Percentiles rank a stretch among this genome's conserved stretches.
phyloP scores from a whole-genome alignment of 768 basidiomycete genomes.

The Crassisporium funariophilum region DNA sequence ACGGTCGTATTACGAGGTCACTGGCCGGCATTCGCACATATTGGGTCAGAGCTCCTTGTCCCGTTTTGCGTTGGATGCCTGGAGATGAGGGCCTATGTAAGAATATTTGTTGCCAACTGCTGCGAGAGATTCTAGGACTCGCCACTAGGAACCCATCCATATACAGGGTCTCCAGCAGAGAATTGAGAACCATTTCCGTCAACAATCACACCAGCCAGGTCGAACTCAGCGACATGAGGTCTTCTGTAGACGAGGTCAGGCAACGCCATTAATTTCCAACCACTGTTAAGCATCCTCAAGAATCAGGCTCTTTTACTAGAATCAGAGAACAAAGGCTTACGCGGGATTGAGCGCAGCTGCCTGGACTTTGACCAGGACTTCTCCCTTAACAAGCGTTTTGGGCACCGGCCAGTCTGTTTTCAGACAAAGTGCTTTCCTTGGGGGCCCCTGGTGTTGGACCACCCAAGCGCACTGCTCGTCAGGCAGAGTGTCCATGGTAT shows the following conservation, averaged over 20 bases:
- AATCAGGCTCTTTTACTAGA: too few species aligned
- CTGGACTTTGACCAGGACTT: constrained; percentile 39
- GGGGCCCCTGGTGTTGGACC: constrained; percentile 33
- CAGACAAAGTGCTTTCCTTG: constrained; percentile 33
- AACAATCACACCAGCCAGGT: constrained; percentile 65
- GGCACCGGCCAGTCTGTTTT: constrained; percentile 40
- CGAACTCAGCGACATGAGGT: constrained; percentile 59
- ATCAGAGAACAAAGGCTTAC: constrained; percentile 35
- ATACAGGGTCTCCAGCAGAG: constrained; percentile 53
- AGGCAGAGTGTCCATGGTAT: constrained; percentile 23
- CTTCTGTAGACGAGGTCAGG: constrained; percentile 49
- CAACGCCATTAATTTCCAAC: constrained; percentile 56
- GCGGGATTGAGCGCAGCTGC: constrained; percentile 68
- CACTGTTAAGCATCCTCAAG: too few species aligned
- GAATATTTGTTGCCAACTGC: neutral
- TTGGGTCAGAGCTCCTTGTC: constrained; percentile 59
- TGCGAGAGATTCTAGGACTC: neutral
- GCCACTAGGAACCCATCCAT: neutral
- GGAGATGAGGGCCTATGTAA: neutral
- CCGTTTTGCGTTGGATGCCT: constrained; percentile 32
- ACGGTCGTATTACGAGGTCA: constrained; percentile 45
- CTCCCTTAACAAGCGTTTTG: constrained; percentile 31
- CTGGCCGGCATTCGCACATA: constrained; percentile 49
- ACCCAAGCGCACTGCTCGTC: constrained; percentile 42
- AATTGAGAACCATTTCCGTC: constrained; percentile 55